phyloP scores from a whole-genome alignment of 352 stramenopile species.

The Globisporangium ultimum region DNA sequence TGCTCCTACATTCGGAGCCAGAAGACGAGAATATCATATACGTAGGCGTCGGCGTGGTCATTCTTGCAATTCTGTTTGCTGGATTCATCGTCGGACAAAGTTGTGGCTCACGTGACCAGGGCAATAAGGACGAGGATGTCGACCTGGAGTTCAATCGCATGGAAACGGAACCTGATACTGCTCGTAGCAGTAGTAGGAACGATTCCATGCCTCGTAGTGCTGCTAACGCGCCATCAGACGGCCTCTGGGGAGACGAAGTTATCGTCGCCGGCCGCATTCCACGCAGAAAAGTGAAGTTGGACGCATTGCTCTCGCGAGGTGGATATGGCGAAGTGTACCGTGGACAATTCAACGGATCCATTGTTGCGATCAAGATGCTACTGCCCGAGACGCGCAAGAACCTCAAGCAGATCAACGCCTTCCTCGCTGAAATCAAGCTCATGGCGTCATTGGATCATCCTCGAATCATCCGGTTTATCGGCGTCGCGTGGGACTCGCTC shows the following conservation, averaged over 20 bases:
- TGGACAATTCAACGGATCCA: conserved; percentile 32
- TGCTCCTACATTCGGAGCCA: too few species aligned
- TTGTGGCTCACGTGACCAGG: too few species aligned
- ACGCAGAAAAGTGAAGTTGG: neutral
- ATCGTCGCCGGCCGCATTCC: neutral
- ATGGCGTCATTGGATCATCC: conserved; percentile 56
- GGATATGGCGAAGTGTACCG: conserved; percentile 22
- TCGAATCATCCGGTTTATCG: conserved; percentile 63
- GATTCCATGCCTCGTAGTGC: too few species aligned
- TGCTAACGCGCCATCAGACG: neutral
- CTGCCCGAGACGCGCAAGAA: conserved; percentile 43
- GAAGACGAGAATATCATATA: too few species aligned
- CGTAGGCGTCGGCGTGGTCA: too few species aligned
- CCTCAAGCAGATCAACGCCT: conserved; percentile 45
- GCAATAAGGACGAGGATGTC: too few species aligned
- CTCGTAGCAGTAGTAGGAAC: too few species aligned
- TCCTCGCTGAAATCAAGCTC: conserved; percentile 57
- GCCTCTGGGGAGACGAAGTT: conserved; percentile 6
- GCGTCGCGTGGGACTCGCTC: conserved; percentile 54
- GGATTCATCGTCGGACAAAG: too few species aligned
- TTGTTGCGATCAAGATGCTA: conserved; percentile 58
- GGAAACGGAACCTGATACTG: too few species aligned
- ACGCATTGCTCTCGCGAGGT: conserved; percentile 4
- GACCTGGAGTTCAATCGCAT: too few species aligned
- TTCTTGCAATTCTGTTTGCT: too few species aligned